Evolutionary conservation across 2,329 filamentous ascomycete genomes (phyloP).

Genomic region (Colletotrichum cuscutae): DNA sequence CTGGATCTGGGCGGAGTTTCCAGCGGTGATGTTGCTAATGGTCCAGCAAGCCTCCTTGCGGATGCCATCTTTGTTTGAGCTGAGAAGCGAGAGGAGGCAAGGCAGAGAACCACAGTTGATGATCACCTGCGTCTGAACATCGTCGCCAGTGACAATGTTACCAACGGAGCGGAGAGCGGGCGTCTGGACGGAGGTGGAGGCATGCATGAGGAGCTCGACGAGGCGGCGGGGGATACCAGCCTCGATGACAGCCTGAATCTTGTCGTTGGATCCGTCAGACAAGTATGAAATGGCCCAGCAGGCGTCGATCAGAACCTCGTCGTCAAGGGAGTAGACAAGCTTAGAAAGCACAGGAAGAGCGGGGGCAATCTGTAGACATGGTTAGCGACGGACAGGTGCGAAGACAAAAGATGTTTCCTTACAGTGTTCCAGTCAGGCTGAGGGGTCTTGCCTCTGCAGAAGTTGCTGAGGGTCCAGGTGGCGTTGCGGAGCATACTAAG

Average conservation of each 20-base stretch:
- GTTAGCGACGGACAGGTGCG: not conserved
- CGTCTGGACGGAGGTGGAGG: conserved; percentile 97
- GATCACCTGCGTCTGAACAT: conserved; percentile 98
- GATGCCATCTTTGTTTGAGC: conserved; percentile 98
- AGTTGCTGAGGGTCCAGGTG: conserved; percentile 99
- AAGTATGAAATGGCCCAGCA: conserved; percentile 99
- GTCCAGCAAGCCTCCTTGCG: conserved; percentile 99
- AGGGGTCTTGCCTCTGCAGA: conserved; percentile 98
- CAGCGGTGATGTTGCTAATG: conserved; percentile 98
- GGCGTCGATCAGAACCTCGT: conserved; percentile 97
- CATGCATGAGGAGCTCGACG: conserved; percentile 97
- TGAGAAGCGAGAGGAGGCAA: conserved; percentile 90
- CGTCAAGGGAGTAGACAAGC: conserved; percentile 97
- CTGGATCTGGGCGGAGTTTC: conserved; percentile 98
- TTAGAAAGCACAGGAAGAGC: conserved; percentile 95
- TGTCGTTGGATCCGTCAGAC: conserved; percentile 97
- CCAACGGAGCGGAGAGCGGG: conserved; percentile 96
- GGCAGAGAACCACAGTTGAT: conserved; percentile 97
- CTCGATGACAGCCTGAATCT: conserved; percentile 99
- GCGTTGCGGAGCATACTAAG: conserved; percentile 99
- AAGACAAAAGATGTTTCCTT: conserved; percentile 52
- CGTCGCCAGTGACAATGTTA: conserved; percentile 98
- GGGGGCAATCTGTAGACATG: conserved; percentile 78
- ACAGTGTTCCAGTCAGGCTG: conserved; percentile 98
- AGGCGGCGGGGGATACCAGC: conserved; percentile 95